Evolutionary conservation across 2,329 filamentous ascomycete genomes (phyloP).

Genomic region (Diplodia intermedia): DNA sequence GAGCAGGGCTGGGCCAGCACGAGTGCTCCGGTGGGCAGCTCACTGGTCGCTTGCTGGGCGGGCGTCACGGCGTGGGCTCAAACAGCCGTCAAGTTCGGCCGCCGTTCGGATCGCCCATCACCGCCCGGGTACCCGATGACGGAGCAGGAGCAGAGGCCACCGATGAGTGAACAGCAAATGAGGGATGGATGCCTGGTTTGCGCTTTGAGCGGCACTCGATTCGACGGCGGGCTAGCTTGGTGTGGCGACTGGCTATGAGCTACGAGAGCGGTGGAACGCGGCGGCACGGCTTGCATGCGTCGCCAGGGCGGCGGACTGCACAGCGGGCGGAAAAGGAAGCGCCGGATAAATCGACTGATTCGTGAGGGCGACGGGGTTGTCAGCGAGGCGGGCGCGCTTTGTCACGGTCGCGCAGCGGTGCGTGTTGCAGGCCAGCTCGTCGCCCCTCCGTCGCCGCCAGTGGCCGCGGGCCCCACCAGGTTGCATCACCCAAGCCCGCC

Average conservation of each 20-base stretch:
- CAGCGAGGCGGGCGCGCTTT: slow-evolving; percentile 21
- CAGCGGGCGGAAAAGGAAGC: slow-evolving; percentile 20
- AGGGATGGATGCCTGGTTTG: not conserved
- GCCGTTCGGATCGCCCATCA: slow-evolving; percentile 24
- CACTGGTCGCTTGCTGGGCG: slow-evolving; percentile 9
- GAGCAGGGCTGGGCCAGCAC: slow-evolving; percentile 15
- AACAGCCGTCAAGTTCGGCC: slow-evolving; percentile 25
- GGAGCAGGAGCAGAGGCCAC: slow-evolving; percentile 1
- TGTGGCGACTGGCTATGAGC: not conserved
- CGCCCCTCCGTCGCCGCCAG: slow-evolving; percentile 18
- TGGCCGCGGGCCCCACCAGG: slow-evolving; percentile 22
- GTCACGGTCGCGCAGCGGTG: slow-evolving; percentile 24
- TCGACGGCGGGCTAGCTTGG: not conserved
- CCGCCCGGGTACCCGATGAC: slow-evolving; percentile 20
- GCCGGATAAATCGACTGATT: slow-evolving; percentile 28
- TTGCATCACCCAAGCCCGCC: slow-evolving; percentile 29
- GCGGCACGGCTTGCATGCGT: not conserved
- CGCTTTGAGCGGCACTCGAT: no score
- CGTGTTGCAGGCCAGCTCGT: slow-evolving; percentile 15
- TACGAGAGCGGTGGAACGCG: not conserved
- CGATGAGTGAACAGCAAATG: slow-evolving; percentile 7
- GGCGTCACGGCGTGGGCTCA: slow-evolving; percentile 19
- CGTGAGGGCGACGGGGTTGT: slow-evolving; percentile 21
- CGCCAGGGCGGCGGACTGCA: not conserved
- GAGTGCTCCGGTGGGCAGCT: slow-evolving; percentile 24